Conservation (phyloP, 1,284 basidiomycete species). For the Boletus smithii region DNA sequence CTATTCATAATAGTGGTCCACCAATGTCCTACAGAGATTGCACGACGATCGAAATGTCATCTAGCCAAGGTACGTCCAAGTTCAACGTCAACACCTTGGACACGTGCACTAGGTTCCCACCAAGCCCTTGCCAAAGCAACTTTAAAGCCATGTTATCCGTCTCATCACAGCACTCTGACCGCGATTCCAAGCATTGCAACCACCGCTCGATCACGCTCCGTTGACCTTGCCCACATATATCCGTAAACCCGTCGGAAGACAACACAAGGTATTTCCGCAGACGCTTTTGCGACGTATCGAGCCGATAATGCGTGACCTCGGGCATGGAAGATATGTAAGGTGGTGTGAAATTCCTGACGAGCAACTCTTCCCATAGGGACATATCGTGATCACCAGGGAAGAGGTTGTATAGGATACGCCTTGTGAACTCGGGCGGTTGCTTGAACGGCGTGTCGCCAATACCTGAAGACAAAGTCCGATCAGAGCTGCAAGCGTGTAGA, state of each 20-base stretch:
- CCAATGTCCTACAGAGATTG: constrained; percentile 45
- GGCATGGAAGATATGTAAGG: constrained; percentile 66
- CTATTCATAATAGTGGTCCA: not conserved
- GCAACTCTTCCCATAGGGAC: constrained; percentile 62
- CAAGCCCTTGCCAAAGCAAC: constrained; percentile 55
- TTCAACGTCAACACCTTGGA: constrained; percentile 63
- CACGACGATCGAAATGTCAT: constrained; percentile 68
- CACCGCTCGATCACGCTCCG: constrained; percentile 46
- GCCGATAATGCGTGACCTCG: constrained; percentile 54
- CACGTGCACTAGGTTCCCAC: constrained; percentile 53
- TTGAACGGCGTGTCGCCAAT: constrained; percentile 71
- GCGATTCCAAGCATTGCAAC: constrained; percentile 28
- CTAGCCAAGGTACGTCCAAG: constrained; percentile 64
- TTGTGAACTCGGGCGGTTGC: constrained; percentile 65
- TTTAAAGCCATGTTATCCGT: constrained; percentile 43
- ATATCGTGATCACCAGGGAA: constrained; percentile 59
- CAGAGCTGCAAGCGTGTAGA: constrained; percentile 3
- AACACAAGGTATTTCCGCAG: constrained; percentile 54
- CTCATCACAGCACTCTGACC: constrained; percentile 7
- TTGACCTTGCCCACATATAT: constrained; percentile 51
- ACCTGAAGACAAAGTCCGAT: constrained; percentile 44
- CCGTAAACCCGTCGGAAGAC: constrained; percentile 65
- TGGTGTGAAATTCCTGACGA: constrained; percentile 58
- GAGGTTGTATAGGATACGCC: constrained; percentile 63
- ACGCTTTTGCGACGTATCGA: constrained; percentile 34